Percentiles rank a stretch among this genome's conserved stretches.
phyloP scores from a whole-genome alignment of 2,329 filamentous ascomycete species.

The Bipolaris cookei region DNA sequence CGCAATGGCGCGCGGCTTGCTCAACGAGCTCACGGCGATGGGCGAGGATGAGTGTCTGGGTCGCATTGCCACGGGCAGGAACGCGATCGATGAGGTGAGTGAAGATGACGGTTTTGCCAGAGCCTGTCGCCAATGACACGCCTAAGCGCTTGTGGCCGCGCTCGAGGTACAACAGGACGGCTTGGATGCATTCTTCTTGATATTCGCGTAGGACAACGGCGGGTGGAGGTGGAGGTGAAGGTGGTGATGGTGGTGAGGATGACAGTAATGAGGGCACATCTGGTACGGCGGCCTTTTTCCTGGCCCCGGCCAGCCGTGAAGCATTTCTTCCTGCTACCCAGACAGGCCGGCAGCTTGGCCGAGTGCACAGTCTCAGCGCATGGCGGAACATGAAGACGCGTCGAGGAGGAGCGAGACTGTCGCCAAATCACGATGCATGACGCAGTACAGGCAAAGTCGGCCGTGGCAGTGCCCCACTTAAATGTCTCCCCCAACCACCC shows the following conservation, averaged over 20 bases:
- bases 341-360: conserved; percentile 15
- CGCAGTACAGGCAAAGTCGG: conserved; percentile 5
- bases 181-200: conserved; percentile 89
- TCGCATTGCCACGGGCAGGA: conserved; percentile 62
- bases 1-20: conserved; percentile 88
- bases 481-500: neutral
- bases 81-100: conserved; percentile 90
- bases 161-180: conserved; percentile 72
- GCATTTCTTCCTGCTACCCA: conserved; percentile 21
- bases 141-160: conserved; percentile 80
- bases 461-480: conserved; percentile 15
- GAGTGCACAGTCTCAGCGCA: conserved; percentile 38
- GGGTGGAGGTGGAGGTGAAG: conserved; percentile 23
- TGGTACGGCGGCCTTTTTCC: conserved; percentile 8
- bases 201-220: conserved; percentile 75
- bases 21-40: conserved; percentile 93
- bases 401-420: conserved; percentile 23
- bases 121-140: conserved; percentile 84
- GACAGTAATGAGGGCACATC: conserved; percentile 23
- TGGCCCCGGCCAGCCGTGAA: conserved; percentile 18
- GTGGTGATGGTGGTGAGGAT: conserved; percentile 16
- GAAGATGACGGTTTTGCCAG: conserved; percentile 95
- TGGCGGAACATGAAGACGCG: conserved; percentile 44
- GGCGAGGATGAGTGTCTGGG: conserved; percentile 86
- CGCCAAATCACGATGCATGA: conserved; percentile 34